Base-by-base conservation (phyloP, 2,329 filamentous ascomycete species). In the Fusarium nurragi region DNA sequence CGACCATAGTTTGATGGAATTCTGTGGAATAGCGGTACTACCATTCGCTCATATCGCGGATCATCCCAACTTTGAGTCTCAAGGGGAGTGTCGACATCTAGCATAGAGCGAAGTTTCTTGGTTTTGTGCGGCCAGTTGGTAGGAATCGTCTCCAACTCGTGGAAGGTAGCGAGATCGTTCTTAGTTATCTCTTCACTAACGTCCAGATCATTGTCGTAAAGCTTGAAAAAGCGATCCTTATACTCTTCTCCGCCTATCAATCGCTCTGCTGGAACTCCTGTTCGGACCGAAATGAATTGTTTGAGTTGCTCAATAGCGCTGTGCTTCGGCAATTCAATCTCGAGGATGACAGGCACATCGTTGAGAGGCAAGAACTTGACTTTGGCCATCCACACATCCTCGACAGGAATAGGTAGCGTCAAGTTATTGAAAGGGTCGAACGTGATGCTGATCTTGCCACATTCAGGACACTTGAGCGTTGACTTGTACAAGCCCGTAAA, bases 401-500 rank as follows among this genome's bases (percentile, higher is more conserved):
- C 90, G 52, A 97, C 87, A 0, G 95, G 95, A 30, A 99, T 81
- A 55, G 96, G 95, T 22, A 99, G 81, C 0, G 95, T 97, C 58
- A 99, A 80, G 67, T 96, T 95, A 77, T 93, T 97, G 82, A 97
- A 99, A 1, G 95, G 95, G 75, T 99, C 95, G 73, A 99, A 99
- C 0, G 95, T 98, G 71, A 99, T 97, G 85, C 94, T 97, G 77
- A 98, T 91, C 79, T 98, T 99, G 69, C 90, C 86, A 76, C 95
- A 99, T 9, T 85, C 86, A 0, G 95, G 95, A 74, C 95, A 99
- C 64, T 95, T 90, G 64, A 99, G 86, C 1, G 94, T 98, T 40
- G 96, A 98, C 80, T 98, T 97, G 85, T 98, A 99, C 85, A 98
- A 93, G 64, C 95, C 95, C 21, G 93, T 96, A 77, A 99, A 99